A percentile compares a stretch with the other conserved stretches of the same genome.
Conservation (phyloP, 768 basidiomycete genomes). For the Suillus ampliporus region DNA sequence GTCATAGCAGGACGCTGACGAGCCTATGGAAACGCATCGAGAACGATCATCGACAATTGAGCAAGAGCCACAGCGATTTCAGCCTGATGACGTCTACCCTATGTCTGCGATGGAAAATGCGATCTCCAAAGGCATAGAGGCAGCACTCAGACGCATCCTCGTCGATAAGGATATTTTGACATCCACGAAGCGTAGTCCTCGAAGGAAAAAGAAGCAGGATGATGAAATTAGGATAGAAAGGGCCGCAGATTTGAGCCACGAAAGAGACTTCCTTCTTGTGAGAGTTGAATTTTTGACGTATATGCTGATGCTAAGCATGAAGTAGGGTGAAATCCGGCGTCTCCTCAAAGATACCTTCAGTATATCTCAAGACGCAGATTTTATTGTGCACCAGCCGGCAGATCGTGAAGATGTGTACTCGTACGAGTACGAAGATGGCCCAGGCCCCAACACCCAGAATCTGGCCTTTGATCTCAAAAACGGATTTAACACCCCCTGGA, state of each 20-base stretch:
- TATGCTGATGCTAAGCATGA: background rate
- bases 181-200: constrained; percentile 3
- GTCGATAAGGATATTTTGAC: background rate
- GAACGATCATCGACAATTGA: background rate
- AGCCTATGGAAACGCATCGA: background rate
- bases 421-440: constrained; percentile 16
- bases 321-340: constrained; percentile 13
- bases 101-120: constrained; percentile 6
- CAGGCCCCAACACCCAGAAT: constrained; percentile 7
- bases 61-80: background rate
- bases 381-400: constrained; percentile 10
- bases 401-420: constrained; percentile 7
- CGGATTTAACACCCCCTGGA: constrained; percentile 6
- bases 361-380: constrained; percentile 14
- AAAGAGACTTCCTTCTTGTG: constrained; percentile 14
- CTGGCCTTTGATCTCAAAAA: constrained; percentile 12
- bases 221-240: constrained; percentile 3
- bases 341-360: constrained; percentile 17
- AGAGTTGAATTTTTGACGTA: background rate
- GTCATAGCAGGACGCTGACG: background rate
- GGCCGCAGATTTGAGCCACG: constrained; percentile 10
- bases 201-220: constrained; percentile 9
- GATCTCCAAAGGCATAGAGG: constrained; percentile 9
- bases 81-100: background rate
- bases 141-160: constrained; percentile 3